phyloP scores from a whole-genome alignment of 805 yeast genomes.

The Myxozyma neotropica region DNA sequence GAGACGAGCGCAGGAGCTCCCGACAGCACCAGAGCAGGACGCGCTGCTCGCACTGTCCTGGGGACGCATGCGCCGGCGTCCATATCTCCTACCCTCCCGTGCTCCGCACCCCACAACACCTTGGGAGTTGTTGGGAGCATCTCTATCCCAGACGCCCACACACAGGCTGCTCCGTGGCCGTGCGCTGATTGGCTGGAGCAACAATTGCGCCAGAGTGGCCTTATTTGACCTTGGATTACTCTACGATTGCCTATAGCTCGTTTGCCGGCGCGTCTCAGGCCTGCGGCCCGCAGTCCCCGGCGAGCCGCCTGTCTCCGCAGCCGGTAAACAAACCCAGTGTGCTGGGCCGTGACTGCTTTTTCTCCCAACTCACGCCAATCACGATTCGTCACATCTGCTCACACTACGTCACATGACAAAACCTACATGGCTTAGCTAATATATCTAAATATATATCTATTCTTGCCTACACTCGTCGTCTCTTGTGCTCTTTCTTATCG shows the following conservation, averaged over 20 bases:
- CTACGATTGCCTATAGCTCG: no score
- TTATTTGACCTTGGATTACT: no score
- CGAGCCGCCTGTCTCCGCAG: no score
- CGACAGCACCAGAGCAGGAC: no score
- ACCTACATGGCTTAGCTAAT: no score
- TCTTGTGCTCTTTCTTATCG: conserved; percentile 1
- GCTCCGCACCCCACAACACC: neutral
- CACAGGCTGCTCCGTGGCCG: neutral
- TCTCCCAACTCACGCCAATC: conserved; percentile 9
- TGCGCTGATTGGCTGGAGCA: neutral
- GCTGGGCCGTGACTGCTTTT: conserved; percentile 25
- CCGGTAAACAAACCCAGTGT: neutral
- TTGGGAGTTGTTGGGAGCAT: neutral
- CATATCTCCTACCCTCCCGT: no score
- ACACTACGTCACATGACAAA: conserved; percentile 4
- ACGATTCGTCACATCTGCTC: no score
- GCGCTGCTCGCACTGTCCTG: neutral
- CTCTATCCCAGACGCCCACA: no score
- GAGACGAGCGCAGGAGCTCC: no score
- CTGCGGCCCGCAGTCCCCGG: no score
- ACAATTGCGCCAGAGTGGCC: neutral
- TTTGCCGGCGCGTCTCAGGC: no score
- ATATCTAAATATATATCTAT: no score
- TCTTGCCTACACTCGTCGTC: neutral
- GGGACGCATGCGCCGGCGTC: neutral